phyloP scores from a whole-genome alignment of 805 yeast genomes.

The Barnettozyma siamensis region DNA sequence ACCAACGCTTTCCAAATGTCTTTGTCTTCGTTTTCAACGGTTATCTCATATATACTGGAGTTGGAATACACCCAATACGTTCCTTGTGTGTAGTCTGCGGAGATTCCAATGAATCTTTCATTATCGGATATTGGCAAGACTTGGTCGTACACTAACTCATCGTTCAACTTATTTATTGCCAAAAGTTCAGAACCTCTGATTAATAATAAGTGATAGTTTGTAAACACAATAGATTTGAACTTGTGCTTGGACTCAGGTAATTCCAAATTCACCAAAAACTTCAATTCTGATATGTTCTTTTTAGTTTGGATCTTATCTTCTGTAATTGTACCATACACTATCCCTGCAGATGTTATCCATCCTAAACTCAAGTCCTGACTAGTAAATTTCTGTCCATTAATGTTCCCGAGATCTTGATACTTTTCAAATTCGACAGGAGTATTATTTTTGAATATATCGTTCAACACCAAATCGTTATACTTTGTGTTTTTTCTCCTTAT shows the following conservation, averaged over 20 bases:
- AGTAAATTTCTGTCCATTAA: constrained; percentile 29
- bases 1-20: constrained; percentile 69
- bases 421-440: constrained; percentile 32
- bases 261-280: constrained; percentile 35
- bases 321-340: constrained; percentile 36
- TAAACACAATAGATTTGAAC: constrained; percentile 38
- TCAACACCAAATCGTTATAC: constrained; percentile 19
- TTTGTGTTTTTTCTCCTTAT: constrained; percentile 18
- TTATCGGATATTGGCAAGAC: constrained; percentile 30
- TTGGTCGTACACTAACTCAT: constrained; percentile 39
- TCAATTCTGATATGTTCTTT: constrained; percentile 29
- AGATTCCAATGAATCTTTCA: constrained; percentile 39
- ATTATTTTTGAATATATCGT: constrained; percentile 15
- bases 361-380: constrained; percentile 30
- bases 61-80: constrained; percentile 78
- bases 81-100: constrained; percentile 40
- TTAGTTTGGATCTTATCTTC: constrained; percentile 16
- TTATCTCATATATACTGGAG: constrained; percentile 61
- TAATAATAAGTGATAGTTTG: constrained; percentile 49
- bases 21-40: constrained; percentile 59
- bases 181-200: constrained; percentile 39
- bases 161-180: constrained; percentile 46
- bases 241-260: constrained; percentile 30
- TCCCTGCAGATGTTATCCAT: constrained; percentile 43
- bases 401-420: constrained; percentile 30